Conservation (phyloP, 2,329 filamentous ascomycete genomes). For the Alternaria longipes region DNA sequence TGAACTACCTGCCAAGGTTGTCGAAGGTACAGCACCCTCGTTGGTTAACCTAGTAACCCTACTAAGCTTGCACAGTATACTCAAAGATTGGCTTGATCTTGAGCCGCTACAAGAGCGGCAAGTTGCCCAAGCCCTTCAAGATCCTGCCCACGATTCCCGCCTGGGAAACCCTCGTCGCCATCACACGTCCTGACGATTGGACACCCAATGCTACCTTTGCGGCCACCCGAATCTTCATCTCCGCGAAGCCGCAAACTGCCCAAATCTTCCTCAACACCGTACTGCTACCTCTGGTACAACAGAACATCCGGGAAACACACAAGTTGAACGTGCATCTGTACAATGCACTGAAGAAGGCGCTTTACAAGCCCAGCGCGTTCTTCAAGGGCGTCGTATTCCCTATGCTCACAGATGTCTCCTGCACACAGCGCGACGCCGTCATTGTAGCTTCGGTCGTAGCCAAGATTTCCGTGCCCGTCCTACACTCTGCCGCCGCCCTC, state of each 20-base stretch:
- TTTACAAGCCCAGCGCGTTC: slow-evolving; percentile 94
- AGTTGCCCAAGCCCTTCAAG: slow-evolving; percentile 96
- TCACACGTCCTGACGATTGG: slow-evolving; percentile 82
- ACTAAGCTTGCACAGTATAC: slow-evolving; percentile 67
- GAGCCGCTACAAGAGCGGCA: slow-evolving; percentile 94
- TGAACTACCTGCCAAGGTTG: slow-evolving; percentile 87
- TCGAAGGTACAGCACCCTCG: slow-evolving; percentile 64
- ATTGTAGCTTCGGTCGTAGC: slow-evolving; percentile 89
- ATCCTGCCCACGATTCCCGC: slow-evolving; percentile 90
- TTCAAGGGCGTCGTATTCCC: slow-evolving; percentile 98
- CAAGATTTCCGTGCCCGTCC: slow-evolving; percentile 84
- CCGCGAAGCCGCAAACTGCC: slow-evolving; percentile 78
- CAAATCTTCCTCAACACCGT: slow-evolving; percentile 89
- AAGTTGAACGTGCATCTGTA: slow-evolving; percentile 97
- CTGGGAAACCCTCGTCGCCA: slow-evolving; percentile 86
- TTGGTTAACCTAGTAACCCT: neutral
- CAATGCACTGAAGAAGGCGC: slow-evolving; percentile 87
- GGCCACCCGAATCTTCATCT: slow-evolving; percentile 91
- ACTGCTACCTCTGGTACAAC: slow-evolving; percentile 86
- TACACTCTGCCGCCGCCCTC: slow-evolving; percentile 91
- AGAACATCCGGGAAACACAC: slow-evolving; percentile 92
- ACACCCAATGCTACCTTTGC: slow-evolving; percentile 86
- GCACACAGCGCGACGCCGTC: slow-evolving; percentile 88
- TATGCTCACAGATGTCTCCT: slow-evolving; percentile 83
- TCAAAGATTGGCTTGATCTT: slow-evolving; percentile 90